Evolutionary conservation across 1,139 yeast genomes (phyloP), one percentile per base, ranked within the genome.

Genomic region (Diutina ranongensis): DNA sequence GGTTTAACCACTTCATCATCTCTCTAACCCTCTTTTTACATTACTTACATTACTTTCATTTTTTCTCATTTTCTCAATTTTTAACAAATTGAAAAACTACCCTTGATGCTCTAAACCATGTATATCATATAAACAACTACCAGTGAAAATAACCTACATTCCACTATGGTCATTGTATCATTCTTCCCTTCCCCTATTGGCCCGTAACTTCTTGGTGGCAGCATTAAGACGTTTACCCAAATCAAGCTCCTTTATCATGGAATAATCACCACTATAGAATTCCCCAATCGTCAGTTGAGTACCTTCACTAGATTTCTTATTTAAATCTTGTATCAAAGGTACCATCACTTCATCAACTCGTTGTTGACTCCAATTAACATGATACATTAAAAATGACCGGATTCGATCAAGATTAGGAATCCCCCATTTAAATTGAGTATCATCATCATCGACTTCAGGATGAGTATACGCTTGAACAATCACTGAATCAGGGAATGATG

Each of bases 351-450:
- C 94, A 57, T 92, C 95, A 2, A 88, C 82, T 49, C 76, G 72
- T 13, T 73, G 79, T 54, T 78, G 80, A 1, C 76, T 64, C 97
- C 99, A 94, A 2, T 89, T 88, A n/a, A 88, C 79, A 46, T 78
- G 76, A 44, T 65, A 69, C 73, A 76, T 74, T 58, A 94, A 65
- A 55, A 74, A 89, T 0, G 78, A 70, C 35, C 97, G 64, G 45
- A 94, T 68, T 52, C 78, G 79, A 54, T 89, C 97, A 49, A 89
- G 63, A 57, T 86, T 86, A 0, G 97, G 97, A 2, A 71, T 67
- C 0, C 97, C 97, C 98, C 98, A 94, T 47, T 76, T 75, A 62
- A 94, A 89, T 45, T 74, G 71, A 0, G 88, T 83, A 40, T 67
- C 64, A 57, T 88, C 97, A 25, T 71, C 70, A 59, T 94, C 97